A percentile compares a stretch with the other conserved stretches of the same genome.
phyloP scores from a whole-genome alignment of 768 basidiomycete genomes.

The Amanita rubescens region DNA sequence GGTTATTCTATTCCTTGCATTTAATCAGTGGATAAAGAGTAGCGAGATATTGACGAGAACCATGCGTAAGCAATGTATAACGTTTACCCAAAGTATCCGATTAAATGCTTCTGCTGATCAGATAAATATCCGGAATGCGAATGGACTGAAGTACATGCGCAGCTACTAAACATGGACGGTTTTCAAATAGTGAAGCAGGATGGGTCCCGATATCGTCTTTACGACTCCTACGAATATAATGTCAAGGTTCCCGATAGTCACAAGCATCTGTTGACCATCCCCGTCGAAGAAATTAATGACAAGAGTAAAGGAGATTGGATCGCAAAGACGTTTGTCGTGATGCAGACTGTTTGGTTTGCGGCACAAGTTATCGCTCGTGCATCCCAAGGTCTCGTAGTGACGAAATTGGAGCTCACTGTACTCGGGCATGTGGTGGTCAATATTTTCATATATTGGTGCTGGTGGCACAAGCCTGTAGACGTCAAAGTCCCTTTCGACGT shows the following conservation, averaged over 20 bases:
- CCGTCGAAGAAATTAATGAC: background rate
- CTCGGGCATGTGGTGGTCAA: background rate
- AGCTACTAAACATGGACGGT: background rate
- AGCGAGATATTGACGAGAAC: background rate
- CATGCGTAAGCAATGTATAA: background rate
- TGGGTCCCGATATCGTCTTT: background rate
- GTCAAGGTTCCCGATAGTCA: background rate
- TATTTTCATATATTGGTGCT: background rate
- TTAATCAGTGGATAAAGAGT: background rate
- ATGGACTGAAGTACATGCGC: background rate
- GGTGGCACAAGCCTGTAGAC: background rate
- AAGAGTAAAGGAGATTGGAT: background rate
- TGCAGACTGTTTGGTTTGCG: background rate
- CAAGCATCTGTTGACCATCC: background rate
- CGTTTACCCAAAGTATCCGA: too few relatives aligned
- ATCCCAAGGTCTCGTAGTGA: background rate
- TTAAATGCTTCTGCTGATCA: too few relatives aligned
- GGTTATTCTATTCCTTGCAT: background rate
- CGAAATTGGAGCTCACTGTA: background rate
- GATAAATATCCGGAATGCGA: background rate
- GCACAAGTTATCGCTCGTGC: background rate
- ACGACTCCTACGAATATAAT: background rate
- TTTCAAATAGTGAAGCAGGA: background rate
- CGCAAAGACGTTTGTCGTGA: background rate
- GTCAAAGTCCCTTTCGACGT: background rate